Conservation (phyloP, 2,329 filamentous ascomycete genomes). For the Xylaria hypoxylon region DNA sequence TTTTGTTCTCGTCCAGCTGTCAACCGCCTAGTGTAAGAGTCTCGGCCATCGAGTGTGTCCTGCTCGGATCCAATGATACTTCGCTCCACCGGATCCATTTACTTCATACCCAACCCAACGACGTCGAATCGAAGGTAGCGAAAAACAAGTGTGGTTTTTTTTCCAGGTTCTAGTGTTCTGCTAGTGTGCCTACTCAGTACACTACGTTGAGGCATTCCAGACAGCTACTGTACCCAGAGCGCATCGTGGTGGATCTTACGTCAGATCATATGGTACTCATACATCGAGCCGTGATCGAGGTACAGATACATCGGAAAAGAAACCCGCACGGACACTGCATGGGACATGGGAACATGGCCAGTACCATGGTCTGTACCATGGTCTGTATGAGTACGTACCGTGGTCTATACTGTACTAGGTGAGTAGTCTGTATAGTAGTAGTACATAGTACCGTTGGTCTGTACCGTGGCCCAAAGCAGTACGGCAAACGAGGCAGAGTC, state of each 20-base stretch:
- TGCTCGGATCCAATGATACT: constrained; percentile 13
- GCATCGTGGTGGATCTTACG: constrained; percentile 22
- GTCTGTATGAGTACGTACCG: too few species aligned
- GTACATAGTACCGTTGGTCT: too few species aligned
- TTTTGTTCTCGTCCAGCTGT: background rate
- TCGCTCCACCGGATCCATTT: constrained; percentile 19
- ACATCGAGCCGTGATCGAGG: constrained; percentile 10
- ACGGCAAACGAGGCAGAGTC: constrained; percentile 5
- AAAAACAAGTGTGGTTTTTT: constrained; percentile 6
- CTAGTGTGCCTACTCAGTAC: too few species aligned
- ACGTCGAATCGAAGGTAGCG: constrained; percentile 25
- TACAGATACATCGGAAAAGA: constrained; percentile 23
- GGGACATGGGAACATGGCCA: constrained; percentile 10
- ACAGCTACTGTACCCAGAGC: background rate
- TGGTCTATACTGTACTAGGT: too few species aligned
- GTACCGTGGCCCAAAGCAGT: background rate
- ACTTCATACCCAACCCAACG: constrained; percentile 38
- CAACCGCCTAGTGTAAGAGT: background rate
- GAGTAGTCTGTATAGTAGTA: too few species aligned
- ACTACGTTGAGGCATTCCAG: background rate
- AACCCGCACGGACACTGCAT: constrained; percentile 6
- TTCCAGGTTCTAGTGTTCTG: background rate
- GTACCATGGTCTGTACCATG: too few species aligned
- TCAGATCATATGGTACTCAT: too few species aligned
- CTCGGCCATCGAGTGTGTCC: background rate